A percentile compares a stretch with the other conserved stretches of the same genome.
Conservation (phyloP, 345 rosid species). For the Bruguiera parviflora region DNA sequence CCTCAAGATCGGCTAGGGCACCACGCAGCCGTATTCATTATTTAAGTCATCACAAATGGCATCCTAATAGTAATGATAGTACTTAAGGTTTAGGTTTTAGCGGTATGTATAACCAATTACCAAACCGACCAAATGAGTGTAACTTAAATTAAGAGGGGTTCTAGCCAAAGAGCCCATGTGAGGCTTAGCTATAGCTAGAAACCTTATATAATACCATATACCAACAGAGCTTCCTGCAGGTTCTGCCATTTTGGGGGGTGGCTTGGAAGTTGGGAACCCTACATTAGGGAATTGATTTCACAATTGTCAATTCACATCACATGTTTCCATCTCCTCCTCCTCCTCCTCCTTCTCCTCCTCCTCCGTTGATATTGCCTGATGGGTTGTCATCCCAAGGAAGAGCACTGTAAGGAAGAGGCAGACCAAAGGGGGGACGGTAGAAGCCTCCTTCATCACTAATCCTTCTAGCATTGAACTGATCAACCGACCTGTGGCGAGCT, state of each 20-base stretch:
- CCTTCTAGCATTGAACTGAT: slow-evolving; percentile 29
- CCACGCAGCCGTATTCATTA: slow-evolving; percentile 10
- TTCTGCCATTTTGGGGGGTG: slow-evolving; percentile 1
- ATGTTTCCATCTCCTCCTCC: slow-evolving; percentile 45
- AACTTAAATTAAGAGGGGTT: slow-evolving; percentile 10
- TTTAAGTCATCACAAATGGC: slow-evolving; percentile 21
- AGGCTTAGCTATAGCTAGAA: slow-evolving; percentile 28
- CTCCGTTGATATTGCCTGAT: slow-evolving; percentile 44
- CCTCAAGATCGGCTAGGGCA: no score
- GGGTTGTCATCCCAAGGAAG: slow-evolving; percentile 39
- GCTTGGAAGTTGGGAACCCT: slow-evolving; percentile 40
- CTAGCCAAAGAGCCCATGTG: slow-evolving; percentile 36
- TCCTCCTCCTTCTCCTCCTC: slow-evolving; percentile 28
- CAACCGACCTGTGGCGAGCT: slow-evolving; percentile 16
- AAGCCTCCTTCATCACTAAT: slow-evolving; percentile 28
- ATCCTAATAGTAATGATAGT: not conserved
- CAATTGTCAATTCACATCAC: slow-evolving; percentile 45
- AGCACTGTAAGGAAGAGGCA: slow-evolving; percentile 15
- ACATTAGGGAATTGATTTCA: slow-evolving; percentile 9
- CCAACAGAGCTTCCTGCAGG: slow-evolving; percentile 13
- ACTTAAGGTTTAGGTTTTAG: slow-evolving; percentile 13
- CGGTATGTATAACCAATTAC: slow-evolving; percentile 8
- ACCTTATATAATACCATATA: slow-evolving; percentile 20
- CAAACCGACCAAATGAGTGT: not conserved
- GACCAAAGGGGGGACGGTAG: slow-evolving; percentile 21